Evolutionary conservation across 768 basidiomycete species (phyloP).

Genomic region (Macrolepiota fuliginosa): DNA sequence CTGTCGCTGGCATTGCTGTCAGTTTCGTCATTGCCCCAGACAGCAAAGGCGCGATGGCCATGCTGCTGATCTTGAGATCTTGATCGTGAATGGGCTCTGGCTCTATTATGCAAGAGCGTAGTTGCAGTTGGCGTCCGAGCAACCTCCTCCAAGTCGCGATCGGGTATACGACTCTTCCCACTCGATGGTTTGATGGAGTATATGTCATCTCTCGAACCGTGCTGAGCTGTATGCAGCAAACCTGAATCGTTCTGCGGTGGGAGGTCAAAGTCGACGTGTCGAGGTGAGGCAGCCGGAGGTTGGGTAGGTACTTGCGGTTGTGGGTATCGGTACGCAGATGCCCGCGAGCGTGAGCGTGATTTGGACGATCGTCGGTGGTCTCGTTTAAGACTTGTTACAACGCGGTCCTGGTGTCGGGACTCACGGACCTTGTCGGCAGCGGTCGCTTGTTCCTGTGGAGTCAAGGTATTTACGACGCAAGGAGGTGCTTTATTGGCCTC

Average conservation of each 20-base stretch:
- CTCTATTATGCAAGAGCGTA: constrained; percentile 4
- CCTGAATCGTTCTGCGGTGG: constrained; percentile 28
- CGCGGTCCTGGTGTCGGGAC: constrained; percentile 6
- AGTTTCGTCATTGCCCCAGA: constrained; percentile 87
- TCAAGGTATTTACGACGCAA: constrained; percentile 9
- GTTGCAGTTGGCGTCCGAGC: constrained; percentile 8
- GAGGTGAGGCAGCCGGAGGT: constrained; percentile 30
- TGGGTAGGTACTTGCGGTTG: constrained; percentile 50
- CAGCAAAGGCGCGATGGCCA: constrained; percentile 63
- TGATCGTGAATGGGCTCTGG: constrained; percentile 29
- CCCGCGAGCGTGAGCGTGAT: constrained; percentile 43
- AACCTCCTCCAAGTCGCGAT: constrained; percentile 49
- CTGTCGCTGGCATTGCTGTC: constrained; percentile 82
- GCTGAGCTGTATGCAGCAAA: constrained; percentile 25
- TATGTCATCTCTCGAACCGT: constrained; percentile 32
- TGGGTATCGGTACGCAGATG: constrained; percentile 39
- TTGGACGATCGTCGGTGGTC: constrained; percentile 26
- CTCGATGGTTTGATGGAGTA: constrained; percentile 30
- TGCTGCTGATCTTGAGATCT: constrained; percentile 54
- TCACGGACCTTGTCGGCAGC: constrained; percentile 17
- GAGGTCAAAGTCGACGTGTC: constrained; percentile 51
- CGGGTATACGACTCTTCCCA: constrained; percentile 58
- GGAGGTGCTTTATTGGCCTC: constrained; percentile 37
- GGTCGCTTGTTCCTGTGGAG: constrained; percentile 13
- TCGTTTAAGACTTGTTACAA: constrained; percentile 9